Evolutionary conservation across 1,284 basidiomycete genomes (phyloP), one percentile per base, ranked within the genome.

Genomic region (Naganishia albida): DNA sequence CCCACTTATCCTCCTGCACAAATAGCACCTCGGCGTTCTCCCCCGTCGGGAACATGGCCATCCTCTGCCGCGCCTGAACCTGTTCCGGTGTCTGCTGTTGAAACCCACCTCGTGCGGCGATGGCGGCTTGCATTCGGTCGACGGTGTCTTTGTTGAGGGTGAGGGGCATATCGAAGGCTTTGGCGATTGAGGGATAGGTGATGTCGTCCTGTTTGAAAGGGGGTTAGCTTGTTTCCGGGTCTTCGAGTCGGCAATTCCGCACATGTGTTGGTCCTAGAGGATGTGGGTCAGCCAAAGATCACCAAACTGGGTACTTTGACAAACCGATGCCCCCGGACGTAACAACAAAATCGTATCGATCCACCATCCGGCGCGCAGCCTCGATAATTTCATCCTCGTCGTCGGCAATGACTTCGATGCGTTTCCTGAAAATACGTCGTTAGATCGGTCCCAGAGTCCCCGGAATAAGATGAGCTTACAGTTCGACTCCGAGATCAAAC

Each of bases 371-470:
- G 59, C 85, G 81, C 39, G 90, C 91, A 1, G 93, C 91, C 74
- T 95, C 91, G 66, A 91, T 82, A 69, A 96, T 97, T 75, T 93
- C 88, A 12, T 86, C 85, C 74, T 93, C 89, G 62, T 93, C 88
- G 74, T 97, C 94, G 0, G 94, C 83, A 59, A 98, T 89, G 57
- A 97, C 92, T 73, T 97, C 92, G 73, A 96, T 87, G 43, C 88
- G 85, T 77, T 91, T 91, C 67, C 89, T 91, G 56, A 6, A 13
- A 18, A 38, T 25, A 23, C 56, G 49, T 38, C 25, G 26, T n/a
- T 1, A 7, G 4, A 2, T 55, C 56, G 53, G 16, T 49, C 28
- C 30, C 23, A 48, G 60, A 26, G 46, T 52, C 25, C 49, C n/a
- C 10, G 10, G 38, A 1, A 55, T 25, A 25, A 13, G 20, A 4